Evolutionary conservation across 2,329 filamentous ascomycete genomes (phyloP).

Genomic region (Fusarium tjaetaba): DNA sequence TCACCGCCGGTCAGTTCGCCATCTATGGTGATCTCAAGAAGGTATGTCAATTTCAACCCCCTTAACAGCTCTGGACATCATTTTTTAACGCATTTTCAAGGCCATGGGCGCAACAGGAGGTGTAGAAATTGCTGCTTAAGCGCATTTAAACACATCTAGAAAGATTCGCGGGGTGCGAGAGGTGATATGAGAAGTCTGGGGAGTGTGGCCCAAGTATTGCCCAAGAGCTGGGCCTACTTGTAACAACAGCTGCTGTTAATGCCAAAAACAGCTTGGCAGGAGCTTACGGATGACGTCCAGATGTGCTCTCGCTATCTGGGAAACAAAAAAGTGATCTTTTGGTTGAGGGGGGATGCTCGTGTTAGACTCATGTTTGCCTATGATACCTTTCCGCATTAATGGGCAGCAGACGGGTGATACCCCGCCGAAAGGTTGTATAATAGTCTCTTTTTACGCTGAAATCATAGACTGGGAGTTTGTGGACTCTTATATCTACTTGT

Average conservation of each 20-base stretch:
- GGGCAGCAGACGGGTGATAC: conserved; percentile 42
- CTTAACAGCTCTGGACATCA: not conserved
- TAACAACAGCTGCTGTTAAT: conserved; percentile 18
- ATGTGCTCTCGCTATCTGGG: conserved; percentile 29
- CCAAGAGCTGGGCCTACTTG: conserved; percentile 42
- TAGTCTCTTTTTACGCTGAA: conserved; percentile 42
- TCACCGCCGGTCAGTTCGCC: conserved; percentile 85
- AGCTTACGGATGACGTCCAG: conserved; percentile 27
- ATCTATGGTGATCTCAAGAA: conserved; percentile 75
- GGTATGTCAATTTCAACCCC: not conserved
- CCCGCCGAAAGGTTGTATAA: conserved; percentile 42
- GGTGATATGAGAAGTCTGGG: conserved; percentile 20
- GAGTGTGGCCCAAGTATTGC: conserved; percentile 25
- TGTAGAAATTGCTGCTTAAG: conserved; percentile 69
- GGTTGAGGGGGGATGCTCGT: conserved; percentile 31
- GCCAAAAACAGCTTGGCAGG: conserved; percentile 31
- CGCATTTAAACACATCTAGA: not conserved
- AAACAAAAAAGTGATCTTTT: conserved; percentile 38
- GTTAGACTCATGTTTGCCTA: conserved; percentile 41
- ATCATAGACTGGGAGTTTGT: conserved; percentile 40
- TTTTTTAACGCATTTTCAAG: not conserved
- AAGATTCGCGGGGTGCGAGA: conserved; percentile 15
- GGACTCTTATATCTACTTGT: conserved; percentile 23
- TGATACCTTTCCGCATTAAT: conserved; percentile 39
- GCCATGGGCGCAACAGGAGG: conserved; percentile 76